Conservation (phyloP, 192 early-diverging fungal species). For the Pecoramyces ruminantium region DNA sequence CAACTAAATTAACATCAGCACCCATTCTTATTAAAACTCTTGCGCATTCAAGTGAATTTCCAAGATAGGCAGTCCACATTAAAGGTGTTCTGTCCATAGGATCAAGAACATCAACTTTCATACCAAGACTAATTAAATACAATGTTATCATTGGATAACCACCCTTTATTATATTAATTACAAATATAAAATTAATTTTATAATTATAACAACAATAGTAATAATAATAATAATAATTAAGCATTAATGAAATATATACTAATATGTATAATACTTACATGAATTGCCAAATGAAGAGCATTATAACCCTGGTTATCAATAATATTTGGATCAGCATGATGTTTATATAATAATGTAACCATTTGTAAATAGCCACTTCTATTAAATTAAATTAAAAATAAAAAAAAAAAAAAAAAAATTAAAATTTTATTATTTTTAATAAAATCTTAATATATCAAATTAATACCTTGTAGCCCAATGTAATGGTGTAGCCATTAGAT, state of each 20-base stretch:
- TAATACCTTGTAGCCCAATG: slow-evolving; percentile 76
- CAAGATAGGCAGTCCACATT: slow-evolving; percentile 91
- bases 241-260: no score
- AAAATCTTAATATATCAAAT: not conserved
- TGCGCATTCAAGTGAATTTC: slow-evolving; percentile 46
- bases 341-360: slow-evolving; percentile 51
- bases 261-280: slow-evolving; percentile 24
- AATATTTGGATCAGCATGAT: slow-evolving; percentile 55
- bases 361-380: slow-evolving; percentile 57
- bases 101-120: slow-evolving; percentile 60
- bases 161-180: not conserved
- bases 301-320: slow-evolving; percentile 80
- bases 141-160: slow-evolving; percentile 57
- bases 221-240: no score
- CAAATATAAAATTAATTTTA: no score
- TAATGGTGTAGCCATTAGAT: slow-evolving; percentile 68
- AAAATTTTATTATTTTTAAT: not conserved
- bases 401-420: not conserved
- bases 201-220: no score
- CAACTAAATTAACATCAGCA: slow-evolving; percentile 48
- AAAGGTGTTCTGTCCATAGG: slow-evolving; percentile 65
- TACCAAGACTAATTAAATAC: slow-evolving; percentile 46
- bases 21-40: slow-evolving; percentile 51
- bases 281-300: slow-evolving; percentile 71
- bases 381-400: no score